Conservation (phyloP, 768 basidiomycete genomes). For the Phanerochaete carnosa region DNA sequence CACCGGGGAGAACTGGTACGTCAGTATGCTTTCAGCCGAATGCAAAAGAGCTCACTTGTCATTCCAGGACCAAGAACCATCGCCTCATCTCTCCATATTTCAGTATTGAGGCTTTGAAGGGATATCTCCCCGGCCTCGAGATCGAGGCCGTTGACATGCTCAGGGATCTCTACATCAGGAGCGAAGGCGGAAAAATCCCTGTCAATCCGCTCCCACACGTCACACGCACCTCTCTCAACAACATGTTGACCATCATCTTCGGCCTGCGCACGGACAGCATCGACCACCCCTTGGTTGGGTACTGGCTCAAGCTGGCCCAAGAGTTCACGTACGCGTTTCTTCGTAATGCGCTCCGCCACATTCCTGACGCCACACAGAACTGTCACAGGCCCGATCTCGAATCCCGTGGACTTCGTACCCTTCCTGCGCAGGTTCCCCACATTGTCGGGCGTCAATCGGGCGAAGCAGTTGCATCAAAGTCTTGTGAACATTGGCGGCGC, state of each 20-base stretch:
- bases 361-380: slow-evolving; percentile 23
- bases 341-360: background rate
- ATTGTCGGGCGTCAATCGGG: slow-evolving; percentile 31
- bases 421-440: slow-evolving; percentile 39
- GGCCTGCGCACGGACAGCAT: slow-evolving; percentile 38
- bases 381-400: slow-evolving; percentile 41
- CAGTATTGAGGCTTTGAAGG: slow-evolving; percentile 30
- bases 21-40: background rate
- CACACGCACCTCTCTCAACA: slow-evolving; percentile 32
- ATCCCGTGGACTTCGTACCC: slow-evolving; percentile 41
- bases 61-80: slow-evolving; percentile 37
- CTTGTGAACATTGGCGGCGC: slow-evolving; percentile 36
- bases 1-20: slow-evolving; percentile 41
- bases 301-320: slow-evolving; percentile 33
- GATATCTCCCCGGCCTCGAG: slow-evolving; percentile 33
- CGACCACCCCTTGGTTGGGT: slow-evolving; percentile 33
- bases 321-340: slow-evolving; percentile 36
- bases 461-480: slow-evolving; percentile 34
- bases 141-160: slow-evolving; percentile 29
- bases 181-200: slow-evolving; percentile 28
- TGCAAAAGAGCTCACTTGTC: background rate
- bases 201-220: slow-evolving; percentile 37
- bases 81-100: slow-evolving; percentile 33
- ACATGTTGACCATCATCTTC: slow-evolving; percentile 42
- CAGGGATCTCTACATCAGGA: slow-evolving; percentile 29